Evolutionary conservation across 805 yeast genomes (phyloP), one percentile per base, ranked within the genome.

Genomic region (Candida adriatica): DNA sequence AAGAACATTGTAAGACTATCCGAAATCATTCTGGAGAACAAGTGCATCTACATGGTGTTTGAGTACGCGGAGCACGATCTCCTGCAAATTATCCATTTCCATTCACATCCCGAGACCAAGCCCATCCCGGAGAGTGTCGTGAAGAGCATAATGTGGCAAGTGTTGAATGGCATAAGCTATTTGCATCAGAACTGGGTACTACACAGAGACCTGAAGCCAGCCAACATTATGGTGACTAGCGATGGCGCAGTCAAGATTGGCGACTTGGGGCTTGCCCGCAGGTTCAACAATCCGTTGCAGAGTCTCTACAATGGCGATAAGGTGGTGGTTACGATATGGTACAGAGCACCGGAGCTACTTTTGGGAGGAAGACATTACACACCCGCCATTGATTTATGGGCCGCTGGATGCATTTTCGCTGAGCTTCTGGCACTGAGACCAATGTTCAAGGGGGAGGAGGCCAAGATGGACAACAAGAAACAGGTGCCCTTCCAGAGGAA

Each of bases 311-410:
- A 88, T 14, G 96, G 96, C 26, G 97, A 88, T 56, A 88, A 88
- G 58, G 96, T 88, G 11, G 96, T 88, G 34, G 96, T 88, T 9
- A 88, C 97, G 1, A 88, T 88, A 35, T 88, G 97, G 97, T 88
- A 88, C 54, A 66, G 97, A 45, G 95, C 96, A 0, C 96, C 96
- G 0, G 97, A 88, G 51, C 62, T 88, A 23, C 60, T 88, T 21
- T 58, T 88, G n/a, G 96, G 96, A 0, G 86, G 94, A 2, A 66
- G 95, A 24, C 95, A 88, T 58, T 88, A 88, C 51, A 80, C 96
- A 0, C 88, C 95, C 1, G 87, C 95, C 0, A 78, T 92, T 30
- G 95, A 92, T 60, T 55, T 84, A 21, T 88, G 97, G 97, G 95
- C 97, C 0, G 85, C 84, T 5, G 97, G 97, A 0, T 88, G 96